Conservation (phyloP, 2,329 filamentous ascomycete species). For the Monilinia aucupariae region DNA sequence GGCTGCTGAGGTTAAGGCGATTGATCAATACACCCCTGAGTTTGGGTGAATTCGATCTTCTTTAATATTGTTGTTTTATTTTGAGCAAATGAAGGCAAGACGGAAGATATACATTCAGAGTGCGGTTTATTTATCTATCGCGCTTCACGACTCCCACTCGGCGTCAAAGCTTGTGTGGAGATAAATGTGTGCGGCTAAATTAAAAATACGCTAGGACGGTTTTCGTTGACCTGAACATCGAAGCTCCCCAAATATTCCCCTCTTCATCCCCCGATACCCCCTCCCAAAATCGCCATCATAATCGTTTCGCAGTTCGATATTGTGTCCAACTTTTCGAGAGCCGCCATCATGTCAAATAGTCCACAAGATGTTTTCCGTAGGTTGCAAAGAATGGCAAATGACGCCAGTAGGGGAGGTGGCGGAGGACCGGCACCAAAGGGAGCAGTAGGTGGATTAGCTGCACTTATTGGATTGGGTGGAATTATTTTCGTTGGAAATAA, state of each 20-base stretch:
- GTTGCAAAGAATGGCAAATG: slow-evolving; percentile 54
- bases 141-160: slow-evolving; percentile 4
- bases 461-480: slow-evolving; percentile 49
- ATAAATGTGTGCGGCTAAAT: slow-evolving; percentile 12
- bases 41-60: neutral
- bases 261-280: neutral
- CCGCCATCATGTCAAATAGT: slow-evolving; percentile 39
- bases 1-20: neutral
- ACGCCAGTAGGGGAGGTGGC: slow-evolving; percentile 46
- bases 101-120: neutral
- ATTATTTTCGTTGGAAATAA: slow-evolving; percentile 49
- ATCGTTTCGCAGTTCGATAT: slow-evolving; percentile 3
- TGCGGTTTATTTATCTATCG: slow-evolving; percentile 2
- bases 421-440: slow-evolving; percentile 42
- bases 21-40: neutral
- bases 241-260: slow-evolving; percentile 8
- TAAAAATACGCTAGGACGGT: slow-evolving; percentile 15
- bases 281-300: neutral
- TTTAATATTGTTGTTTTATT: neutral
- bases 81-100: neutral
- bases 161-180: slow-evolving; percentile 17
- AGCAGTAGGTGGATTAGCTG: slow-evolving; percentile 49
- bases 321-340: neutral
- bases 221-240: slow-evolving; percentile 9
- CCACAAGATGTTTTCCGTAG: slow-evolving; percentile 62